A percentile compares a stretch with the other conserved stretches of the same genome.
These are phyloP conservation scores for Ramalina peruviana DNA, from an alignment of 495 filamentous ascomycete genomes.

Conservation along the genomic window DNA sequence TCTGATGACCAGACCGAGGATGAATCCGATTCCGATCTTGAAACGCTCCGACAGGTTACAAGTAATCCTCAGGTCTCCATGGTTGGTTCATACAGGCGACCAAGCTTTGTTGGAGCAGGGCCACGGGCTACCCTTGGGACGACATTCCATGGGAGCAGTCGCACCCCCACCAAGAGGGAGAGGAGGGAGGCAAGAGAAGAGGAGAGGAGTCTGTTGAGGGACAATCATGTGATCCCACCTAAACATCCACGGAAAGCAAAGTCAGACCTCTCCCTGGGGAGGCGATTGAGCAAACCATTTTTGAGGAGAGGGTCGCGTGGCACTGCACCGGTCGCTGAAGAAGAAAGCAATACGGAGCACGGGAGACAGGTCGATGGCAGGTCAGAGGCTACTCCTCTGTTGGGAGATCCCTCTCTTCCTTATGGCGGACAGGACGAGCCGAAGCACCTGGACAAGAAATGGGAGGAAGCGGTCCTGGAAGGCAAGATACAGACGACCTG, in stretches of 20 bases:
- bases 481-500: constrained; percentile 72
- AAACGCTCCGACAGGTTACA: constrained; percentile 22
- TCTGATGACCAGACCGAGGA: constrained; percentile 24
- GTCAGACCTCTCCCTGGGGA: constrained; percentile 5
- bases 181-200: constrained; percentile 49
- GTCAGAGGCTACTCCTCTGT: constrained; percentile 38
- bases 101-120: constrained; percentile 49
- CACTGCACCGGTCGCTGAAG: not conserved
- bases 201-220: constrained; percentile 60
- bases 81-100: constrained; percentile 57
- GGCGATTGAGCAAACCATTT: constrained; percentile 5
- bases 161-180: constrained; percentile 40
- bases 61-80: constrained; percentile 33
- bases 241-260: constrained; percentile 44
- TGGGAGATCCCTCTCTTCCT: constrained; percentile 21
- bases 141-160: constrained; percentile 2
- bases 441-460: constrained; percentile 37
- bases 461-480: constrained; percentile 63
- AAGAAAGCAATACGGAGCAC: not conserved
- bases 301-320: not conserved
- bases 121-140: constrained; percentile 33
- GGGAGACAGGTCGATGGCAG: not conserved
- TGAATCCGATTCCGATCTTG: constrained; percentile 28
- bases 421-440: constrained; percentile 25
- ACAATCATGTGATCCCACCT: constrained; percentile 60